Evolutionary conservation across 805 yeast species (phyloP), one percentile per base, ranked within the genome.

Genomic region (Jamesozyma gamospora): DNA sequence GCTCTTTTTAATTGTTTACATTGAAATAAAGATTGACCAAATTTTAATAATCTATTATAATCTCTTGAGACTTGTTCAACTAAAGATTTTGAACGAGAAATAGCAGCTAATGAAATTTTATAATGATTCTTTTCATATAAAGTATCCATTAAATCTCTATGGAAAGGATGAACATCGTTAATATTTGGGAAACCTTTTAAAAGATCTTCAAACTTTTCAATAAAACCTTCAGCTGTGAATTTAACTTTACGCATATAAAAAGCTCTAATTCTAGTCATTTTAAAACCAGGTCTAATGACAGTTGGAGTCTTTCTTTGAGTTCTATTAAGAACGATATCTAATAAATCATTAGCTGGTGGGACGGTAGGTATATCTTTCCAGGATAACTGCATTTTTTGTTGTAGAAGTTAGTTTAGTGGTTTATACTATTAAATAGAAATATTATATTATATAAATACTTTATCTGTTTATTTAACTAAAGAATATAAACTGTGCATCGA

Each of bases 301-400:
- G 98, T 92, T 43, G 98, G 98, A 5, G 98, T 92, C 68, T 92
- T 92, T 69, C 99, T 79, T 70, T 92, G 99, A 1, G 99, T 92
- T 60, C 96, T 75, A 72, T 92, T 92, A 50, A 92, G 82, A 47
- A 92, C 95, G 48, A 92, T 85, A 66, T 92, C 99, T 77, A 92
- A 72, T 73, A 88, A 72, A 66, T 92, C 97, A 63, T 82, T 86
- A 55, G 94, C 70, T 49, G 79, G 79, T 35, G 97, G 94, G 49
- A 90, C 95, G 36, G 94, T 79, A 17, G 97, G 95, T 61, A 90
- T 92, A 65, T 92, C 97, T 67, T 92, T 90, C 97, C 97, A 90
- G 35, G 96, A 81, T 52, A 90, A 77, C 71, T 90, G 97, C 98
- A 90, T 92, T n/a, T 25, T 28, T 27, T 25, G 26, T 28, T 21